Evolutionary conservation across 305 asterid genomes (phyloP).

Genomic region (Solanum hybrid): DNA sequence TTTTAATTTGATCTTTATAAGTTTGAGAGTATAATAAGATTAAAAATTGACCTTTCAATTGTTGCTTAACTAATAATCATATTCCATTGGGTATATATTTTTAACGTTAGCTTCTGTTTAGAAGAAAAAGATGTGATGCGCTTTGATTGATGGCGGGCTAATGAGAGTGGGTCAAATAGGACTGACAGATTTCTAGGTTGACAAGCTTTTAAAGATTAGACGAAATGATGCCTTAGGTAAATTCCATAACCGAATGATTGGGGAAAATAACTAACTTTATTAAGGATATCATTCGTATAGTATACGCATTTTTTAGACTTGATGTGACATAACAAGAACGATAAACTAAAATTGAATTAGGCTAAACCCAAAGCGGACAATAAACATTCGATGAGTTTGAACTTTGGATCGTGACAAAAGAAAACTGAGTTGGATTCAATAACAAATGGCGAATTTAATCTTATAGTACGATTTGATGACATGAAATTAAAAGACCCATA

Average conservation of each 20-base stretch:
- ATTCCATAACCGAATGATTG: neutral
- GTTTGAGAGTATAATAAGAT: neutral
- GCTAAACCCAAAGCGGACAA: neutral
- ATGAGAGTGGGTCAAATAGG: neutral
- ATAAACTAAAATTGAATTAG: neutral
- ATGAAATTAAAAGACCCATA: neutral
- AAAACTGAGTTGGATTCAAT: neutral
- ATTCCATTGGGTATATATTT: neutral
- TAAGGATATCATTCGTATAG: neutral
- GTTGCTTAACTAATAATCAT: neutral
- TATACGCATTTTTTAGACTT: neutral
- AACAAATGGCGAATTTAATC: neutral
- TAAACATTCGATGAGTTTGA: neutral
- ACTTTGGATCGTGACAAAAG: neutral
- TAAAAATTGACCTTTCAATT: neutral
- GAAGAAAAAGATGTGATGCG: neutral
- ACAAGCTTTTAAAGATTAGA: neutral
- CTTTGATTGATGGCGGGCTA: neutral
- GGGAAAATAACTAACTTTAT: neutral
- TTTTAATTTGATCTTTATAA: neutral
- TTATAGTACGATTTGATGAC: neutral
- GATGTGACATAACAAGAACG: rapidly evolving
- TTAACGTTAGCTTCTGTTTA: neutral
- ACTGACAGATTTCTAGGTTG: neutral
- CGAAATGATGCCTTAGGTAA: neutral